Conservation (phyloP, 2,329 filamentous ascomycete genomes). For the Ceratocystis cubensis region DNA sequence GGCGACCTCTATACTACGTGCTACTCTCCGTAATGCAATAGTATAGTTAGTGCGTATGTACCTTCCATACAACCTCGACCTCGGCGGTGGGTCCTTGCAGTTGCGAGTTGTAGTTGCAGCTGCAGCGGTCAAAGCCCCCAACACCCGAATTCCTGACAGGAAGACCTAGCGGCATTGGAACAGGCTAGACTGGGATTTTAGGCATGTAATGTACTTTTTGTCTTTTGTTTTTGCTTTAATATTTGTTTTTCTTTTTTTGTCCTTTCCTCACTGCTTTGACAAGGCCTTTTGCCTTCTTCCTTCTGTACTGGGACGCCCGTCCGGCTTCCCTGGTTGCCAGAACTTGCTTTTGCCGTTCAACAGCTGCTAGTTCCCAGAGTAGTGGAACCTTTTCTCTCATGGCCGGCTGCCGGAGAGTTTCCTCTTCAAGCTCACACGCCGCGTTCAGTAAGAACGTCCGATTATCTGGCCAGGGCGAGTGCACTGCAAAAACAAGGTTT, state of each 20-base stretch:
- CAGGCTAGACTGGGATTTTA: neutral
- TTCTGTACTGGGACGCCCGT: neutral
- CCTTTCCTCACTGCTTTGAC: neutral
- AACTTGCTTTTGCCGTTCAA: neutral
- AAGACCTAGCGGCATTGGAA: slow-evolving; percentile 5
- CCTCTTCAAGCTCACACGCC: neutral
- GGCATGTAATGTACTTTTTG: neutral
- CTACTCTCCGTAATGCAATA: no score
- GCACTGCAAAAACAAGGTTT: no score
- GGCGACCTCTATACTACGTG: neutral
- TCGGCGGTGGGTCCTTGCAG: neutral
- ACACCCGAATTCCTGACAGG: neutral
- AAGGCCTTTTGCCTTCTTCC: neutral
- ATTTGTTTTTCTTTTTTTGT: no score
- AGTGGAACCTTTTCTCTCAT: neutral
- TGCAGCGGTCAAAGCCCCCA: slow-evolving; percentile 5
- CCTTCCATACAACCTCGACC: neutral
- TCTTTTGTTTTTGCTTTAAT: neutral
- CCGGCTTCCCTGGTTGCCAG: no score
- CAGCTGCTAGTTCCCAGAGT: neutral
- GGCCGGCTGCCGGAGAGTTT: neutral
- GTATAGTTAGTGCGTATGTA: no score
- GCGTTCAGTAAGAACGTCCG: neutral
- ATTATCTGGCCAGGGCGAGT: neutral
- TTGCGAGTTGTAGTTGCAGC: neutral